These are phyloP conservation scores for Nematocida minor DNA, from an alignment of 371 early-diverging fungal species.

Conservation along the genomic window DNA sequence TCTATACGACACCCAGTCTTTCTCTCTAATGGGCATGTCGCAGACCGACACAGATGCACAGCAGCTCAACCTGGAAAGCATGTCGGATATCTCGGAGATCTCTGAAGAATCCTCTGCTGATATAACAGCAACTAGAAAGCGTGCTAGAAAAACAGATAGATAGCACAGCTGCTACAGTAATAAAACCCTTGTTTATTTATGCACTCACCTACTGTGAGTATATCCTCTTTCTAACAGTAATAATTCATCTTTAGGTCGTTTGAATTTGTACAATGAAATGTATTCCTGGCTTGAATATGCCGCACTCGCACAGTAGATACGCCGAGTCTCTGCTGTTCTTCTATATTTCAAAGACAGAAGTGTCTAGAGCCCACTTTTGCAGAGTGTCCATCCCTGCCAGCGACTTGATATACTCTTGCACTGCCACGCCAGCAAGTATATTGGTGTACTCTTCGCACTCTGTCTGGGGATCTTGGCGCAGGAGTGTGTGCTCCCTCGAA, in stretches of 20 bases:
- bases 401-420: constrained; percentile 35
- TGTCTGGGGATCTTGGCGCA: not conserved
- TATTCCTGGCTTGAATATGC: no score
- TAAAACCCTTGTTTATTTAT: no score
- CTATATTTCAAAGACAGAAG: not conserved
- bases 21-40: not conserved
- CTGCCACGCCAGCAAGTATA: constrained; percentile 32
- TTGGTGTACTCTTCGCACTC: not conserved
- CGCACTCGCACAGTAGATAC: no score
- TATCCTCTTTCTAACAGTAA: no score
- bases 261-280: no score
- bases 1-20: not conserved
- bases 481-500: not conserved
- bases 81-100: not conserved
- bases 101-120: not conserved
- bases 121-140: not conserved
- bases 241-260: no score
- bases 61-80: not conserved
- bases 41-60: not conserved
- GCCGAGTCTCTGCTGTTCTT: no score
- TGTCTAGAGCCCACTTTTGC: not conserved
- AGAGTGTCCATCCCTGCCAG: not conserved
- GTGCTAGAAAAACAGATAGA: not conserved
- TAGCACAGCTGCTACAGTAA: not conserved
- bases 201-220: no score